Base-by-base conservation (phyloP, 2,329 filamentous ascomycete genomes). In the Phoma sp. region DNA sequence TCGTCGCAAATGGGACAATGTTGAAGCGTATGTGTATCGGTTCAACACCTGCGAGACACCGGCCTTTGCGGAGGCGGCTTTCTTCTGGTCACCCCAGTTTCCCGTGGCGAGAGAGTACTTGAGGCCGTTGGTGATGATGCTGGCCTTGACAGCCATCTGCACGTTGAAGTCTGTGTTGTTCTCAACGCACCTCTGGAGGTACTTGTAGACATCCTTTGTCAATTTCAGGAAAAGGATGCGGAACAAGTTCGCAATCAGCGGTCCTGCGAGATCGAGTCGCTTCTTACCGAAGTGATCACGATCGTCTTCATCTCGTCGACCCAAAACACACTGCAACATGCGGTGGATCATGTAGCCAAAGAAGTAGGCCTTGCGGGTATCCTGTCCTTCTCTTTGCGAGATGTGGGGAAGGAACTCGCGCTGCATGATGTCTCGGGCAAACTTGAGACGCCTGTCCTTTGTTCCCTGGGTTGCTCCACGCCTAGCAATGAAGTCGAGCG, bases 21-120 rank as follows among this genome's bases (percentile, higher is more conserved):
- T 98, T 33, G 96, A 99, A 14, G 95, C 88, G 72, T 97, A 99
- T 0, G 96, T 98, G 75, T 98, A 99, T 74, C 95, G 87, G 80
- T 97, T 99, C 69, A 99, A 79, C 78, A 99, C 96, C 78, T 99
- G 95, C 40, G 93, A 98, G 39, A 99, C 95, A 83, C 95, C 96
- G 39, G 95, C 95, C 61, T 96, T 98, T 1, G 93, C 91, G 65
- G 89, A 93, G 67, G 91, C 90, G 17, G 95, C 93, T 81, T 98
- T 99, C 84, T 98, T 99, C 80, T 99, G 95, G 64, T 99, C 95
- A 71, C 95, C 96, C 96, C 95, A 99, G 78, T 99, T 99, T 63
- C 95, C 95, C 12, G 95, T 99, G 21, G 95, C 93, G 58, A 99
- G 82, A 46, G 95, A 97, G 77, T 99, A 99, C 74, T 97, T 96